Conservation (phyloP, 2,329 filamentous ascomycete genomes). For the Colletotrichum cordylinicola region DNA sequence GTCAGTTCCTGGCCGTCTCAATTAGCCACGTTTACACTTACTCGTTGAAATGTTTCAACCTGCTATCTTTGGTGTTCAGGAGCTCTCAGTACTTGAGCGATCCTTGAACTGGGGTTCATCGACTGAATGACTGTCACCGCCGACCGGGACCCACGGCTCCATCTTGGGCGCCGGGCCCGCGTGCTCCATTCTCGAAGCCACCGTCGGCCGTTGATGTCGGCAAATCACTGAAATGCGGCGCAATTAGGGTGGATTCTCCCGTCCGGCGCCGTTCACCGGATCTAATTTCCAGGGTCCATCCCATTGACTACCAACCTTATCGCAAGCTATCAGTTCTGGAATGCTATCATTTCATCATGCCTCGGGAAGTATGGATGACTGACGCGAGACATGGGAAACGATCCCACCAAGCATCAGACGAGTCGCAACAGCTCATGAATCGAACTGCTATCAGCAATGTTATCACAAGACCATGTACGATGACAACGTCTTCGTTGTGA, state of each 20-base stretch:
- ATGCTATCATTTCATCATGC: not conserved
- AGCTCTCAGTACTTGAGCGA: not conserved
- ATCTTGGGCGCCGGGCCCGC: not conserved
- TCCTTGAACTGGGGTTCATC: not conserved
- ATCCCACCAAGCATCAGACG: not conserved
- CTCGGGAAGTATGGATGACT: too few relatives aligned
- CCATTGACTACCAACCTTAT: not conserved
- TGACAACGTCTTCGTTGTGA: not conserved
- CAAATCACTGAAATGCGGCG: not conserved
- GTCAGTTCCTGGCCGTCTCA: not conserved
- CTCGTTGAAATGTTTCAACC: not conserved
- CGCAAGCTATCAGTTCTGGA: not conserved
- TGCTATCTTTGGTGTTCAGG: not conserved
- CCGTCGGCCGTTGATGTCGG: not conserved
- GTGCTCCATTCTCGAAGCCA: not conserved
- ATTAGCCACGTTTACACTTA: constrained; percentile 1
- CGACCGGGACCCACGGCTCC: not conserved
- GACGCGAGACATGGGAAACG: not conserved
- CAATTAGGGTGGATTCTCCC: not conserved
- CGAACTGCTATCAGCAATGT: not conserved
- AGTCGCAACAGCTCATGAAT: not conserved
- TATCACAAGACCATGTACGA: constrained; percentile 1
- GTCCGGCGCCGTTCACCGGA: not conserved
- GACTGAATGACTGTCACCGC: not conserved
- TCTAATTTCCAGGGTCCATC: not conserved